These are phyloP conservation scores for Fusarium penzigii DNA, from an alignment of 2,329 filamentous ascomycete genomes.

Conservation along the genomic window DNA sequence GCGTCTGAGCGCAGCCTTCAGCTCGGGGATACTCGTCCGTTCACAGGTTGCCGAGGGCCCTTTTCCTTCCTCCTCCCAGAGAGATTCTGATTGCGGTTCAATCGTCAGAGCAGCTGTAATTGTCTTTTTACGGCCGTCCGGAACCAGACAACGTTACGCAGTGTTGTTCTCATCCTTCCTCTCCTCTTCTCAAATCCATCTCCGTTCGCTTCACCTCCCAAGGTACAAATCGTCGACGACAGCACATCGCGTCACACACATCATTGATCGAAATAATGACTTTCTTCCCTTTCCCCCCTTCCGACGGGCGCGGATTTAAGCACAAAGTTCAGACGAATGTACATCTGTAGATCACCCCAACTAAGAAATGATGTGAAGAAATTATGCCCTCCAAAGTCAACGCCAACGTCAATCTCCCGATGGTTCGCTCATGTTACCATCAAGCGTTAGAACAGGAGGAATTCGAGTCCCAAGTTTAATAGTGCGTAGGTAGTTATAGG, in stretches of 20 bases:
- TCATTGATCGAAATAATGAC: too few species aligned
- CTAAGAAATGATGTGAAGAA: neutral
- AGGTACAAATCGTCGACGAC: too few species aligned
- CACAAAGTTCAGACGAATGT: neutral
- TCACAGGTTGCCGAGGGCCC: neutral
- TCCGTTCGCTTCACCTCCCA: too few species aligned
- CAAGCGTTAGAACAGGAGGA: neutral
- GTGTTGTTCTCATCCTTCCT: too few species aligned
- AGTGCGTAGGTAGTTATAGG: neutral
- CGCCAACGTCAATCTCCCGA: neutral
- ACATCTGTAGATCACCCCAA: neutral
- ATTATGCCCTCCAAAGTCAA: neutral
- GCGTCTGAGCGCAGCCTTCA: constrained; percentile 28
- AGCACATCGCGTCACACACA: too few species aligned
- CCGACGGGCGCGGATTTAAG: too few species aligned
- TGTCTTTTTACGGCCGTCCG: neutral
- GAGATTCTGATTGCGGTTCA: neutral
- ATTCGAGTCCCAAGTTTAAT: neutral
- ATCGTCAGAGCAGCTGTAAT: neutral
- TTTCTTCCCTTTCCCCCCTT: too few species aligned
- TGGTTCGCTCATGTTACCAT: neutral
- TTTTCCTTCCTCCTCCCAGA: neutral
- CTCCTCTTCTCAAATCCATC: too few species aligned
- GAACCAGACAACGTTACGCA: too few species aligned
- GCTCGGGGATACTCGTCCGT: constrained; percentile 19